A percentile compares a stretch with the other conserved stretches of the same genome.
Evolutionary conservation across 306 rosid genomes (phyloP).

Genomic region (Erythrophleum fordii): DNA sequence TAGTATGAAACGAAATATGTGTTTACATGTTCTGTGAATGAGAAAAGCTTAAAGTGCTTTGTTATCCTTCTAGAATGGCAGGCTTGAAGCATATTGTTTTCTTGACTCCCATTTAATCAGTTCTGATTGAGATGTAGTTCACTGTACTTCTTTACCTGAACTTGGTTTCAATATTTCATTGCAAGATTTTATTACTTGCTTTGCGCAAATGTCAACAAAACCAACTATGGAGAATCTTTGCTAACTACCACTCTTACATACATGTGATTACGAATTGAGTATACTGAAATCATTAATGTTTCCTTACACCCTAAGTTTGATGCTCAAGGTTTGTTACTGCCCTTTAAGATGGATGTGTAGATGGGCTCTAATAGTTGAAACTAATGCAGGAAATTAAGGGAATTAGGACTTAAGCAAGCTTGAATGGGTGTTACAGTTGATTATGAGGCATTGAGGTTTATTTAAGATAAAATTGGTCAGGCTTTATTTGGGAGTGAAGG

Average conservation of each 20-base stretch:
- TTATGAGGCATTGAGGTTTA: neutral
- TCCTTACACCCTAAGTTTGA: neutral
- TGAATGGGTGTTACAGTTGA: neutral
- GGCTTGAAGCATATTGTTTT: neutral
- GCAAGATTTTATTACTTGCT: neutral
- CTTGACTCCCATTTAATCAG: neutral
- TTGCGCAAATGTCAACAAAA: neutral
- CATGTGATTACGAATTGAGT: neutral
- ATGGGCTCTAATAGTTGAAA: neutral
- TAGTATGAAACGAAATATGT: neutral
- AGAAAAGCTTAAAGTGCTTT: neutral
- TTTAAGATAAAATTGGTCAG: neutral
- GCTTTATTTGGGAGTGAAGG: neutral
- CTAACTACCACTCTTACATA: neutral
- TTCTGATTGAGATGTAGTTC: too few relatives aligned
- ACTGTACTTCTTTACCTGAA: neutral
- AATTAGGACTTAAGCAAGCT: neutral
- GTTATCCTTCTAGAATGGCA: neutral
- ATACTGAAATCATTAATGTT: neutral
- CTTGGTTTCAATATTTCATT: neutral
- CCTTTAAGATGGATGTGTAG: neutral
- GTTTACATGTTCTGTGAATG: neutral
- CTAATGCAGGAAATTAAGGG: neutral
- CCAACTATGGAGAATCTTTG: neutral
- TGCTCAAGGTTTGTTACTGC: neutral